Conservation (phyloP, 192 early-diverging fungal species). For the Coemansia sp. region DNA sequence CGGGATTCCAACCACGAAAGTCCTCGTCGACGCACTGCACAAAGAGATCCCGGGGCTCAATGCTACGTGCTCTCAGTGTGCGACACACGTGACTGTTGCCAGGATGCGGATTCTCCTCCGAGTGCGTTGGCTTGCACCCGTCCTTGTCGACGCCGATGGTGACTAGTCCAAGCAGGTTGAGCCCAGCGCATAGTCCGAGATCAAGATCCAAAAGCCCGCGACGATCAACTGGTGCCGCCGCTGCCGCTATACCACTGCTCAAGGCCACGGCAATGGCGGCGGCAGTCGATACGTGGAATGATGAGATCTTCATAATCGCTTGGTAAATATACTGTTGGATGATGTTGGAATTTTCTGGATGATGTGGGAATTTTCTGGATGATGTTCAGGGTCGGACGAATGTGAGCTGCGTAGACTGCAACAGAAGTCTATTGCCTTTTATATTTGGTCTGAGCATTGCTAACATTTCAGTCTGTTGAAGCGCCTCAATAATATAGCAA, state of each 20-base stretch:
- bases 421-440: too few species aligned
- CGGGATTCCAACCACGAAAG: neutral
- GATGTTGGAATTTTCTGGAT: neutral
- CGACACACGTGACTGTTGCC: slow-evolving; percentile 12
- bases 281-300: slow-evolving; percentile 12
- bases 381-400: too few species aligned
- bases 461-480: too few species aligned
- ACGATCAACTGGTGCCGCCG: slow-evolving; percentile 7
- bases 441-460: too few species aligned
- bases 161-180: slow-evolving; percentile 31
- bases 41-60: slow-evolving; percentile 16
- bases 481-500: too few species aligned
- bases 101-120: slow-evolving; percentile 13
- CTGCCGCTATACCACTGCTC: neutral
- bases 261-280: neutral
- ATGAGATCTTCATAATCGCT: slow-evolving; percentile 23
- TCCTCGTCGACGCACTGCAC: slow-evolving; percentile 11
- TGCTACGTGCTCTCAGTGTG: neutral
- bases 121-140: slow-evolving; percentile 23
- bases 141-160: slow-evolving; percentile 25
- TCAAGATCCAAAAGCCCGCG: slow-evolving; percentile 36
- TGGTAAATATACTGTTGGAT: neutral
- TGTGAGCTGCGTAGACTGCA: too few species aligned
- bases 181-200: slow-evolving; percentile 34
- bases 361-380: too few species aligned